phyloP scores from a whole-genome alignment of 805 yeast species.

The Nakazawaea laoshanensis region DNA sequence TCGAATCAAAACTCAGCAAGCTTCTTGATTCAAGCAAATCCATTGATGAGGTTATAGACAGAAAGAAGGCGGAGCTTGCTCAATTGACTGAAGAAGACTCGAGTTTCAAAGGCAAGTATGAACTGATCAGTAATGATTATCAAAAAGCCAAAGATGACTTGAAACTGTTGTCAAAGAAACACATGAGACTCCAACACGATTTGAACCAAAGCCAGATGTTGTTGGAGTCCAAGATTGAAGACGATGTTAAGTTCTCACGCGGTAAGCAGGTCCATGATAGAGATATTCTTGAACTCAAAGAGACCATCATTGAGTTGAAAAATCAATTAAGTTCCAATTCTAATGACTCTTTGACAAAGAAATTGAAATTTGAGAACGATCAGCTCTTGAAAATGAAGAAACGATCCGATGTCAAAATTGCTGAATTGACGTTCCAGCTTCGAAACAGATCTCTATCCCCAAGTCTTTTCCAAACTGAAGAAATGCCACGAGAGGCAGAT shows the following conservation, averaged over 20 bases:
- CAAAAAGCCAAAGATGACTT: conserved; percentile 16
- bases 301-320: conserved; percentile 18
- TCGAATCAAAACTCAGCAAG: no score
- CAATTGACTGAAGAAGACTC: no score
- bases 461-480: background rate
- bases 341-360: conserved; percentile 16
- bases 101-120: conserved; percentile 16
- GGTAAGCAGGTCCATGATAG: conserved; percentile 36
- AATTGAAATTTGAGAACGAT: conserved; percentile 25
- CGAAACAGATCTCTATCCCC: conserved; percentile 13
- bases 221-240: conserved; percentile 31
- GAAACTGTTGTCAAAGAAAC: conserved; percentile 19
- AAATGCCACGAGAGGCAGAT: conserved; percentile 29
- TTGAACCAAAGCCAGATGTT: conserved; percentile 31
- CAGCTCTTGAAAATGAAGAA: conserved; percentile 21
- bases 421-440: conserved; percentile 22
- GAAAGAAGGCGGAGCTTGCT: no score
- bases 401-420: conserved; percentile 20
- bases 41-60: no score
- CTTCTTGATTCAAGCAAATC: no score
- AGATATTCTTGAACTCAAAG: conserved; percentile 28
- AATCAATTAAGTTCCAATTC: conserved; percentile 21
- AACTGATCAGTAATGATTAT: conserved; percentile 18
- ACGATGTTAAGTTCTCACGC: conserved; percentile 31
- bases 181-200: conserved; percentile 35